Base-by-base conservation (phyloP, 805 yeast genomes). In the Priceomyces medius region DNA sequence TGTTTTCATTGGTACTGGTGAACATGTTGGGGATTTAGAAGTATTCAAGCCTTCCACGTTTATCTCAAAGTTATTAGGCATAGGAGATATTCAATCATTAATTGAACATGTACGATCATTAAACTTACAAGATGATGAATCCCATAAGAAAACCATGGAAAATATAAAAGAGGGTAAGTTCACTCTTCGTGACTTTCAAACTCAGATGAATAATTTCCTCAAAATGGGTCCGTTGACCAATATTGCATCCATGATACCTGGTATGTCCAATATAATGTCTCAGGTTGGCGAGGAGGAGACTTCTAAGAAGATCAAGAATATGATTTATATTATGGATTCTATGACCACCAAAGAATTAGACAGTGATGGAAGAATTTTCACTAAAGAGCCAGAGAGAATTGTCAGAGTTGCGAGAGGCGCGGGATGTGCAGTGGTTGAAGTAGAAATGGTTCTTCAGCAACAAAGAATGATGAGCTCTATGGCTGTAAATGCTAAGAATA, bases 1-100 rank as follows among this genome's bases (percentile, higher is more conserved):
- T 51, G 87, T 86, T 7, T 91, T 91, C 58, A 93, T 91, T 45
- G 99, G 99, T 78, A 91, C 98, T 2, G 99, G 99, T 59, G 99
- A 91, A 64, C 99, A 93, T 58, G 85, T 90, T 27, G 86, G 85
- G 42, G 98, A 91, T 61, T 76, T 91, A 45, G 99, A 93, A 64
- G 80, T 85, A 36, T 91, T 91, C 61, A 83, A 93, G 18, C 97
- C 98, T 19, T 78, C 81, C 49, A 82, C 89, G 43, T 91, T 93
- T 63, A 80, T 91, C 31, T 86, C 96, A n/a, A 89, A 89, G 63
- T 71, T 91, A 43, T 73, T 91, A 43, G 99, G 99, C 3, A 90
- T 93, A 55, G 98, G 98, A 44, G 98, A 91, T 63, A 80, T 91
- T 44, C 96, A 88, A 63, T 89, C 96, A 23, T 76, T 91, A 51